Conservation (phyloP, 768 basidiomycete genomes). For the Macrolepiota albuminosa region DNA sequence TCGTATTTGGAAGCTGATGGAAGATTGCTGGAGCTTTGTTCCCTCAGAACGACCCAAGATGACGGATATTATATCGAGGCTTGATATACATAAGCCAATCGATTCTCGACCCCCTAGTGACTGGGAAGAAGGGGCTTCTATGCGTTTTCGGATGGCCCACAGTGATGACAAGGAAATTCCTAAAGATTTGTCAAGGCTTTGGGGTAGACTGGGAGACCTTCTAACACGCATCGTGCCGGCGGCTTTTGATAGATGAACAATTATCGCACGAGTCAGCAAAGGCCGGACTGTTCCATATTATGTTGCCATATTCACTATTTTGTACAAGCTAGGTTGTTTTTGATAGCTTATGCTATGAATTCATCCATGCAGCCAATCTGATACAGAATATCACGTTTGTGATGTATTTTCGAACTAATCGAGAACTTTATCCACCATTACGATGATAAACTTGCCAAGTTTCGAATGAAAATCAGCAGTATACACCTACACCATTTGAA, state of each 20-base stretch:
- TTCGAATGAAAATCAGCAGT: too few species aligned
- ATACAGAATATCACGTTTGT: background rate
- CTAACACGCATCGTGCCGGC: background rate
- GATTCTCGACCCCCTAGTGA: background rate
- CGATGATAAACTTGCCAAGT: too few species aligned
- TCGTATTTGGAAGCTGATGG: slow-evolving; percentile 5
- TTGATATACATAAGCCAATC: background rate
- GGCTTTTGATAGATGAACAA: background rate
- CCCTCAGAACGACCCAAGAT: slow-evolving; percentile 7
- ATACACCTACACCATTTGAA: too few species aligned
- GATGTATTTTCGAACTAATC: background rate
- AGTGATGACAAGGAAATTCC: background rate
- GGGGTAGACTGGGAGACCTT: background rate
- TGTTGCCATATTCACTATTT: background rate
- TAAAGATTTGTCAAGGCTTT: background rate
- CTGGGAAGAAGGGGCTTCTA: slow-evolving; percentile 3
- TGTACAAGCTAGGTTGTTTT: background rate
- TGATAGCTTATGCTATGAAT: background rate
- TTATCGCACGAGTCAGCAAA: background rate
- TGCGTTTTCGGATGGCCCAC: slow-evolving; percentile 1
- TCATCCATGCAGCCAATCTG: background rate
- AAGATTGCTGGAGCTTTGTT: slow-evolving; percentile 3
- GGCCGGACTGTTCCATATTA: background rate
- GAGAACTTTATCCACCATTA: background rate
- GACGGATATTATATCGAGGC: background rate